Conservation (phyloP, 23 red algal genomes). For the Gracilariopsis chorda region DNA sequence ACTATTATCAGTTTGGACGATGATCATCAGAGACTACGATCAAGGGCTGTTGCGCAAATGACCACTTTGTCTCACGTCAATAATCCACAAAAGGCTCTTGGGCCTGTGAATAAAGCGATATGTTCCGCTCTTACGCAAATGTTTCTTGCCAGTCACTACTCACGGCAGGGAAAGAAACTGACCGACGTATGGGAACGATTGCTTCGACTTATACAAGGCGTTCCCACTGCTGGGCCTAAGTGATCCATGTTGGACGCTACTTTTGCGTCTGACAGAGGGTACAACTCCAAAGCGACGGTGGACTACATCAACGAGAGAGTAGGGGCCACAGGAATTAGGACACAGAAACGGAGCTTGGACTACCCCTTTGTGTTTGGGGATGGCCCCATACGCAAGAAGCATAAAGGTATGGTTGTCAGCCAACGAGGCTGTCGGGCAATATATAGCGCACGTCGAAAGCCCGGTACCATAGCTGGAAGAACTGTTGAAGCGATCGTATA, state of each 20-base stretch:
- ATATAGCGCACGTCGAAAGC: neutral
- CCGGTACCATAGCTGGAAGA: neutral
- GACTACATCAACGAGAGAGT: neutral
- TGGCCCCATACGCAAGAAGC: neutral
- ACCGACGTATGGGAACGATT: neutral
- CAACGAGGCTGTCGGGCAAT: conserved; percentile 13
- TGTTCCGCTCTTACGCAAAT: neutral
- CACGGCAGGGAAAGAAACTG: neutral
- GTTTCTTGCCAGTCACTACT: neutral
- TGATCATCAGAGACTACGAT: neutral
- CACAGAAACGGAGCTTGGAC: neutral
- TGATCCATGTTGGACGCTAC: neutral
- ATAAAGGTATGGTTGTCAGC: conserved; percentile 8
- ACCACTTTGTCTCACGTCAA: neutral
- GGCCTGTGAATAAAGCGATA: neutral
- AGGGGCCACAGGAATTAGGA: neutral
- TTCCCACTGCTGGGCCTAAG: neutral
- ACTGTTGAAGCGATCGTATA: neutral
- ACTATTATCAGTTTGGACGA: neutral
- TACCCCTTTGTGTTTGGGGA: conserved; percentile 36
- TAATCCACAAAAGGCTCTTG: neutral
- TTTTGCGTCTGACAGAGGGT: conserved; percentile 4
- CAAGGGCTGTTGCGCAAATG: neutral
- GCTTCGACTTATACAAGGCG: neutral
- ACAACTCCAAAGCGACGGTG: neutral